phyloP scores from a whole-genome alignment of 176 grass and related monocot genomes.

The Carex scoparia region DNA sequence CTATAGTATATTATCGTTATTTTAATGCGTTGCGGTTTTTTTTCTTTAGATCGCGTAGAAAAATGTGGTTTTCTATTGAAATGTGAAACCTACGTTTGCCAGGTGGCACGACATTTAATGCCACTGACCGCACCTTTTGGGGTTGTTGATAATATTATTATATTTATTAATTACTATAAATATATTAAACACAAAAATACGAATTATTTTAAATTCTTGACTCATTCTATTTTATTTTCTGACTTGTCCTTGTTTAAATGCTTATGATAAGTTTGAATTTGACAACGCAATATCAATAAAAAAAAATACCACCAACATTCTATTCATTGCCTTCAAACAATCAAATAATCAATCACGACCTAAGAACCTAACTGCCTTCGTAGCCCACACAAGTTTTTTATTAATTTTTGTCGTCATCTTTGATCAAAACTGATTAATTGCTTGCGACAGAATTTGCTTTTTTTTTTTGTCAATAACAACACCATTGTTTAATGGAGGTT shows the following conservation, averaged over 20 bases:
- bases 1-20: too few relatives aligned
- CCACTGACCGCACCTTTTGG: too few relatives aligned
- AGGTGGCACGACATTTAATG: too few relatives aligned
- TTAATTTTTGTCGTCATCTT: background rate
- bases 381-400: background rate
- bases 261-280: background rate
- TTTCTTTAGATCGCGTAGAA: too few relatives aligned
- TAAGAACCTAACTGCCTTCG: background rate
- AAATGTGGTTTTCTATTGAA: too few relatives aligned
- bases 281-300: background rate
- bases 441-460: background rate
- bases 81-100: too few relatives aligned
- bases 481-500: background rate
- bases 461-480: slow-evolving; percentile 4
- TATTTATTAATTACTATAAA: too few relatives aligned
- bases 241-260: background rate
- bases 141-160: too few relatives aligned
- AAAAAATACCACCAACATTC: background rate
- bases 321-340: background rate
- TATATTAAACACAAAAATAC: too few relatives aligned
- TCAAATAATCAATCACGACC: background rate
- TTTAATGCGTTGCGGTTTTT: too few relatives aligned
- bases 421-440: background rate
- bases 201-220: too few relatives aligned
- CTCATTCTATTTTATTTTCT: too few relatives aligned